Percentiles rank a stretch among this genome's conserved stretches.
phyloP scores from a whole-genome alignment of 2,329 filamentous ascomycete species.

The Graphilbum fragrans region DNA sequence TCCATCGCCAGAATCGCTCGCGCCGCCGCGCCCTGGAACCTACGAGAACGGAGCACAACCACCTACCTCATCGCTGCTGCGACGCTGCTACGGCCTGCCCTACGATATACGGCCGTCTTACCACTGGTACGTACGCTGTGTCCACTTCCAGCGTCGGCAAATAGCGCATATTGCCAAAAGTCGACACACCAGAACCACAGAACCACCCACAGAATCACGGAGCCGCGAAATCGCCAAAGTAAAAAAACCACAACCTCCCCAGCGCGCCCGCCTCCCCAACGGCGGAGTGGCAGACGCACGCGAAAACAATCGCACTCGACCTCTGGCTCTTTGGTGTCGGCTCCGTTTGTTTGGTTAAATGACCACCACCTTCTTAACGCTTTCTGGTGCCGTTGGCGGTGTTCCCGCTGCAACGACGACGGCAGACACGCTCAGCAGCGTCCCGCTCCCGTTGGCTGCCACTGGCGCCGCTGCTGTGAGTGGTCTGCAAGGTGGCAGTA shows the following conservation, averaged over 20 bases:
- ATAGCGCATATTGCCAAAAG: no score
- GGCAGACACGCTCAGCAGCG: slow-evolving; percentile 2
- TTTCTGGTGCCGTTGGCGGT: slow-evolving; percentile 1
- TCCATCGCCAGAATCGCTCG: not conserved
- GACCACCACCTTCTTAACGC: slow-evolving; percentile 2
- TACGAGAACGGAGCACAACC: no score
- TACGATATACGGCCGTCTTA: not conserved
- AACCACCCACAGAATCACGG: no score
- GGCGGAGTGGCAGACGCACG: no score
- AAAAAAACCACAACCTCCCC: no score
- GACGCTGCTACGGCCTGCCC: not conserved
- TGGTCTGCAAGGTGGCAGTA: not conserved
- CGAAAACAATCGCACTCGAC: no score
- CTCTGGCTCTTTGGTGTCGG: not conserved
- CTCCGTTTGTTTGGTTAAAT: slow-evolving; percentile 7
- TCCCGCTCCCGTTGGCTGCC: slow-evolving; percentile 1
- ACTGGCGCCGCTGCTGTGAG: not conserved
- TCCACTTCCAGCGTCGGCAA: no score
- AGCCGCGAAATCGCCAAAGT: no score
- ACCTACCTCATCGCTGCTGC: not conserved
- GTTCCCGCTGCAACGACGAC: not conserved
- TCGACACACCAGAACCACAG: no score
- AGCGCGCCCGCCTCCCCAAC: no score
- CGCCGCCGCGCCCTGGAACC: no score
- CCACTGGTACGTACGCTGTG: no score